A percentile compares a stretch with the other conserved stretches of the same genome.
phyloP scores from a whole-genome alignment of 768 basidiomycete genomes.

The Amanita inopinata region DNA sequence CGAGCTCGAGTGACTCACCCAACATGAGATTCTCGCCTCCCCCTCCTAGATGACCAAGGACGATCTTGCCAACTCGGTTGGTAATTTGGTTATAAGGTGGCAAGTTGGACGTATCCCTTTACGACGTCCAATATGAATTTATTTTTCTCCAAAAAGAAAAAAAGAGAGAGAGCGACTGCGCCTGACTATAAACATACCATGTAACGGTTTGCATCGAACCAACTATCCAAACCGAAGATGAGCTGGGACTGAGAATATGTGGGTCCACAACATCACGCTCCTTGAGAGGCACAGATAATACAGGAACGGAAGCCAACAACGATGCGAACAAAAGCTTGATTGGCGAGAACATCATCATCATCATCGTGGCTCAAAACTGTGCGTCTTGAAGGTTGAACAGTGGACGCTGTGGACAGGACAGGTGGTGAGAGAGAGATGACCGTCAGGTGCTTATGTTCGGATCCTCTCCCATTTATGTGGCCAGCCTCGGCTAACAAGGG shows the following conservation, averaged over 20 bases:
- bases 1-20: conserved; percentile 24
- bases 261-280: conserved; percentile 40
- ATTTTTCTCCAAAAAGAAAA: conserved; percentile 3
- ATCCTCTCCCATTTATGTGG: conserved; percentile 14
- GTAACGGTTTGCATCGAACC: conserved; percentile 39
- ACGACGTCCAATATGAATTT: not conserved
- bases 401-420: conserved; percentile 19
- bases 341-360: conserved; percentile 19
- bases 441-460: conserved; percentile 15
- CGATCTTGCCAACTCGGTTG: conserved; percentile 37
- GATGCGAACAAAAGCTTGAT: conserved; percentile 21
- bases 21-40: conserved; percentile 45
- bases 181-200: no score
- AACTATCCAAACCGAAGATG: conserved; percentile 37
- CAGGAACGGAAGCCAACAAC: conserved; percentile 21
- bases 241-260: conserved; percentile 37
- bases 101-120: conserved; percentile 41
- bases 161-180: no score
- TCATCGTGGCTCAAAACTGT: conserved; percentile 8
- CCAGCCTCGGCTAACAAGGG: conserved; percentile 4
- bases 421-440: not conserved
- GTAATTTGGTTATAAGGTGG: conserved; percentile 36
- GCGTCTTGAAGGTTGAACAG: conserved; percentile 15
- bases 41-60: conserved; percentile 39
- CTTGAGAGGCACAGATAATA: conserved; percentile 23